Evolutionary conservation across 202 grass and related monocot genomes (phyloP), one percentile per base, ranked within the genome.

Genomic region (Zoysia matrella): DNA sequence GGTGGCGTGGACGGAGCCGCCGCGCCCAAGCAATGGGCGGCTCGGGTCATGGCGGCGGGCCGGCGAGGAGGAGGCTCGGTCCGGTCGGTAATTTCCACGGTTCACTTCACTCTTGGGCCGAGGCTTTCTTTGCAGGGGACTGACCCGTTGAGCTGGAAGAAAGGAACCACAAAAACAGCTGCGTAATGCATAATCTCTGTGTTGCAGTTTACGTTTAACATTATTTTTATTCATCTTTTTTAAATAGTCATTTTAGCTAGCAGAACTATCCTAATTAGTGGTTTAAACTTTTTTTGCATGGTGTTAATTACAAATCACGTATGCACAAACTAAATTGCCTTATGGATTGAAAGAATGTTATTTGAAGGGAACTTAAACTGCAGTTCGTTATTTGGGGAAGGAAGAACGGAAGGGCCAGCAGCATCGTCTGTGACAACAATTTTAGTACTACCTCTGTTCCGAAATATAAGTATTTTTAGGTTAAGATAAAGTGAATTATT

Each of bases 11-110:
- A 72, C 56, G 49, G 76, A 90, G 69, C 11, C n/a, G 53, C 71
- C 53, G 71, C 77, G 77, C 71, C 84, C 71, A 36, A 54, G 84
- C 36, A 75, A 53, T 40, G 84, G 64, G 52, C 84, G 71, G 77
- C 54, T 70, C 64, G 77, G 71, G 47, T 86, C 84, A 86, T 86
- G 61, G 11, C 75, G 22, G 22, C 22, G 22, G 22, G 39, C 5
- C 69, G 74, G 60, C 45, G 22, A 22, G 22, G 77, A 66, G 2
- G 58, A 72, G 74, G 72, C 70, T 41, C 52, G 39, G 62, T 43
- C 39, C 22, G 30, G 22, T 62, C 18, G 18, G 48, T 5, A 22
- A 22, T 22, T 22, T 22, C 22, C 22, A 12, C 41, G 3, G 30
- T 3, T 53, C 52, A 3, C 4, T 10, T 61, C 58, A 36, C 58